Evolutionary conservation across 2,329 filamentous ascomycete species (phyloP), one percentile per base, ranked within the genome.

Genomic region (Alternaria ethzedia): DNA sequence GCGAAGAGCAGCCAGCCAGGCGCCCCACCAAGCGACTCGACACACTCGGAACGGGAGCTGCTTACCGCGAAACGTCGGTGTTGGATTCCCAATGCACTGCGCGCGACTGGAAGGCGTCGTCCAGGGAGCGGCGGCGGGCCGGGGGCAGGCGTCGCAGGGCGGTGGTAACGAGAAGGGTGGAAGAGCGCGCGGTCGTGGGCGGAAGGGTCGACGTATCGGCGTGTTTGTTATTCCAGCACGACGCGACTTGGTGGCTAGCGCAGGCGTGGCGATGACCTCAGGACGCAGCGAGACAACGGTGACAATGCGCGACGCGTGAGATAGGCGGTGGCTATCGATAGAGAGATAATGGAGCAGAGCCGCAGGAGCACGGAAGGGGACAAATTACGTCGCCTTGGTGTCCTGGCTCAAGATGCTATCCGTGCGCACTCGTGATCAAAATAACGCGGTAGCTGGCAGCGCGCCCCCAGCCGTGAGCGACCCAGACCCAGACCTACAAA

Each of bases 1-100:
- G 41, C 52, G 26, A 59, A 43, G n/a, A 43, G 25, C 45, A 46
- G 54, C 49, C 41, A 51, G 46, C 52, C 59, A 43, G 46, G 43
- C 56, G 64, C 67, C 63, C 67, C 64, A 60, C 63, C 45, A 61
- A 54, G 20, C 20, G 59, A 70, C 64, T 71, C 65, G 67, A 70
- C 52, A 26, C 43, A 51, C 36, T 20, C 28, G 44, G 28, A 51
- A 63, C 50, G 57, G 62, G 28, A 59, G 57, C 59, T 63, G 62
- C 65, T 67, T 67, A 67, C 65, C 59, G 59, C 62, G 50, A 58
- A 58, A 54, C 12, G 64, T 58, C 56, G 59, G 62, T 46, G 13
- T 55, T 12, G 21, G 49, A 43, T 59, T 58, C 32, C 61, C 46
- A 57, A 54, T 36, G 21, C 30, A 49, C 46, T 32, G 61, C 54